These are phyloP conservation scores for Arthroderma uncinatum DNA, from an alignment of 2,329 filamentous ascomycete species.

Conservation along the genomic window DNA sequence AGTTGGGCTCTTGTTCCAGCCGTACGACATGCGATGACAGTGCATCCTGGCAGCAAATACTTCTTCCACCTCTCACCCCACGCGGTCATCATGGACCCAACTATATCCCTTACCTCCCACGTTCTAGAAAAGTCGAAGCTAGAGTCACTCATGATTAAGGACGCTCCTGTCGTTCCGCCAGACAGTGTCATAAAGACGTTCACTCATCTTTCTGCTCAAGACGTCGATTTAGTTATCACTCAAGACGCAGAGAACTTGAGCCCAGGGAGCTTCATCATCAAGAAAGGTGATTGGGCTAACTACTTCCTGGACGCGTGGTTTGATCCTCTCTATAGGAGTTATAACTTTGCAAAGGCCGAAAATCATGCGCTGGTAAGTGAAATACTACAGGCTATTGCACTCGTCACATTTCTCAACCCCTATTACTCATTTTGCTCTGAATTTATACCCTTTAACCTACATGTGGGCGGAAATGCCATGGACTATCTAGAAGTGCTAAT, in stretches of 20 bases:
- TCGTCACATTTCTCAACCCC: background rate
- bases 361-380: slow-evolving; percentile 68
- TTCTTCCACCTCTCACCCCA: slow-evolving; percentile 83
- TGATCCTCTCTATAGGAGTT: slow-evolving; percentile 81
- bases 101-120: slow-evolving; percentile 56
- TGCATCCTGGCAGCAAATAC: slow-evolving; percentile 63
- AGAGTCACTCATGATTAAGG: slow-evolving; percentile 69
- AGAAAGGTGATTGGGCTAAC: slow-evolving; percentile 78
- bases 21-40: slow-evolving; percentile 75
- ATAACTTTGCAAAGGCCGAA: slow-evolving; percentile 95
- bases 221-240: slow-evolving; percentile 70
- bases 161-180: slow-evolving; percentile 78
- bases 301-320: slow-evolving; percentile 95
- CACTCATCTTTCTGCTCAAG: slow-evolving; percentile 60
- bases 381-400: slow-evolving; percentile 23
- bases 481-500: background rate
- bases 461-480: no score
- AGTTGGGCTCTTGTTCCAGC: slow-evolving; percentile 63
- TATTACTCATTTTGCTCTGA: no score
- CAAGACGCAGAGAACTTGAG: slow-evolving; percentile 75
- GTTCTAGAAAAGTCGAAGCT: slow-evolving; percentile 58
- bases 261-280: slow-evolving; percentile 65
- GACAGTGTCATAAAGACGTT: slow-evolving; percentile 97
- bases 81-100: slow-evolving; percentile 77
- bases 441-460: no score